Evolutionary conservation across 768 basidiomycete species (phyloP), one percentile per base, ranked within the genome.

Genomic region (Lyophyllum atratum): DNA sequence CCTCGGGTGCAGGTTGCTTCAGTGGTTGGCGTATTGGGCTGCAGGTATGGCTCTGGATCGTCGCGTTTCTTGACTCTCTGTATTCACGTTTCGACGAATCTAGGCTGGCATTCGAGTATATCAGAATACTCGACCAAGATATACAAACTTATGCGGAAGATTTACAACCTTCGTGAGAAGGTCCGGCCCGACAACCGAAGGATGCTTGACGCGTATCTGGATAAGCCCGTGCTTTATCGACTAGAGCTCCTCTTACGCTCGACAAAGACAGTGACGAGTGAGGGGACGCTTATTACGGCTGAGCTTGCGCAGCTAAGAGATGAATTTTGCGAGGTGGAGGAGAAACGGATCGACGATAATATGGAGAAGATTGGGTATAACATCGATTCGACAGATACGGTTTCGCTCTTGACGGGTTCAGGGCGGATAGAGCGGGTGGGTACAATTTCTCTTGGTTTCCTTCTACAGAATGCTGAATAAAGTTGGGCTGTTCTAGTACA

Each of bases 21-120:
- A 70, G n/a, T 74, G 74, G 74, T 67, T 74, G 5, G 72, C 74
- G 1, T 76, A 72, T 58, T 76, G 72, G 73, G 73, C 74, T 24
- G 72, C 69, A 6, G 74, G 73, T 71, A 15, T 4, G 34, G 3
- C 14, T 37, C 34, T 14, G 7, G 4, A 8, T 11, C 29, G 11
- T 31, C n/a, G 29, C 11, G 34, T 3, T 3, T 37, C 7, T 10
- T 37, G 3, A 3, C 9, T 6, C 3, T 37, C 9, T 10, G 14
- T 14, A 37, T 15, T 37, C 9, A 37, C 3, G 7, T 4, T 37
- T 8, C 29, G 29, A 11, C 11, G 9, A 15, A 3, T 37, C 17
- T 37, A 73, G 74, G 74, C 12, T 74, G 73, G 73, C 73, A 74
- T 52, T 63, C 66, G 0, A 74, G 69, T 46, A 67, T 74, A 40